Conservation (phyloP, 805 yeast genomes). For the Saturnispora serradocipensis region DNA sequence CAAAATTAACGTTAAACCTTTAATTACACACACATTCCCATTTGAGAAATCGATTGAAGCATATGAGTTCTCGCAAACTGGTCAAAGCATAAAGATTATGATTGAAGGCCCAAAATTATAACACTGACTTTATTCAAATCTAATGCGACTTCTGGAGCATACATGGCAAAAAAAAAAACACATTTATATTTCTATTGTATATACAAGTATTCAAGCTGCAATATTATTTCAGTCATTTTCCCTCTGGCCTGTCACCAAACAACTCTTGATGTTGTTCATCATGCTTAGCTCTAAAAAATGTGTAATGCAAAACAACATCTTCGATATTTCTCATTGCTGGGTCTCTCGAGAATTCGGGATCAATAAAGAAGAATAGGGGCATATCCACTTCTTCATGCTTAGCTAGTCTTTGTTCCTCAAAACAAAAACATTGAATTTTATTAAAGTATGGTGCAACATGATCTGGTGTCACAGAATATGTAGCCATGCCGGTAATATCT, state of each 20-base stretch:
- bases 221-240: slow-evolving; percentile 9
- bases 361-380: slow-evolving; percentile 96
- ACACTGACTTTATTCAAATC: neutral
- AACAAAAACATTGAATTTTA: slow-evolving; percentile 96
- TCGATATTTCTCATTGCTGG: slow-evolving; percentile 87
- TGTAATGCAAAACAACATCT: slow-evolving; percentile 83
- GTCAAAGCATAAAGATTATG: slow-evolving; percentile 67
- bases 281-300: slow-evolving; percentile 65
- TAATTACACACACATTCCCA: slow-evolving; percentile 65
- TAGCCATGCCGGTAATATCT: slow-evolving; percentile 97
- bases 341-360: slow-evolving; percentile 90
- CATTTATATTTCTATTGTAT: neutral
- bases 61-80: slow-evolving; percentile 54
- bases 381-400: slow-evolving; percentile 98
- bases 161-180: neutral
- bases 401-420: slow-evolving; percentile 86
- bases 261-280: slow-evolving; percentile 22
- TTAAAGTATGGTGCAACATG: slow-evolving; percentile 94
- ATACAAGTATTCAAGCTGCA: neutral
- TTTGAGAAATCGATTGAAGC: slow-evolving; percentile 72
- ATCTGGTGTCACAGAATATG: slow-evolving; percentile 93
- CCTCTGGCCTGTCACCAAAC: slow-evolving; percentile 19
- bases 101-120: slow-evolving; percentile 62
- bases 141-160: neutral
- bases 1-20: slow-evolving; percentile 50